Conservation (phyloP, 2,329 filamentous ascomycete genomes). For the Cercospora nicotianae region DNA sequence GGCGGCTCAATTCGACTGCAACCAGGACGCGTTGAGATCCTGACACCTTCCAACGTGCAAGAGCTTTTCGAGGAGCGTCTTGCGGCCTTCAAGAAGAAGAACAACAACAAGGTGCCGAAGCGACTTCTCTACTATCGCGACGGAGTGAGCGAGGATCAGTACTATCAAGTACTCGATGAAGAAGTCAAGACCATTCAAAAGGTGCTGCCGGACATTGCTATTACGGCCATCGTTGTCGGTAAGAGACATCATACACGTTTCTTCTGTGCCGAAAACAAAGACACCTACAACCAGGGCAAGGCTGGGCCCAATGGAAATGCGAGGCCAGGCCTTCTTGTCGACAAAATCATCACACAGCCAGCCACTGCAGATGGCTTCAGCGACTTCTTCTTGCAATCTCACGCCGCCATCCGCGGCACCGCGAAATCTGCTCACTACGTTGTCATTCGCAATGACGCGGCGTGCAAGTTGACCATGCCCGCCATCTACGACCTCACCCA, state of each 20-base stretch:
- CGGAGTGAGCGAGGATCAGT: slow-evolving; percentile 41
- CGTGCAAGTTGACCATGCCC: neutral
- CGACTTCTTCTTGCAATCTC: slow-evolving; percentile 43
- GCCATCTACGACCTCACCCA: slow-evolving; percentile 35
- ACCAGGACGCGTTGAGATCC: slow-evolving; percentile 30
- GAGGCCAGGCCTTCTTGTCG: slow-evolving; percentile 36
- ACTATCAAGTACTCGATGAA: neutral
- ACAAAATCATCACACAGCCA: slow-evolving; percentile 33
- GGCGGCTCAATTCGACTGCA: slow-evolving; percentile 43
- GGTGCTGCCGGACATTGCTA: neutral
- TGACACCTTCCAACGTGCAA: slow-evolving; percentile 28
- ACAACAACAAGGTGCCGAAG: slow-evolving; percentile 37
- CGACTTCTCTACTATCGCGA: slow-evolving; percentile 41
- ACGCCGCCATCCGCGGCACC: slow-evolving; percentile 37
- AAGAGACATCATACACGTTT: slow-evolving; percentile 48
- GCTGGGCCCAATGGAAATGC: slow-evolving; percentile 21
- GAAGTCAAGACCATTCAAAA: slow-evolving; percentile 16
- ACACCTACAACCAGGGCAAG: too few species aligned
- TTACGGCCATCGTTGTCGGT: slow-evolving; percentile 36
- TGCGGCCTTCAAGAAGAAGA: slow-evolving; percentile 17
- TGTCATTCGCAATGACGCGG: slow-evolving; percentile 32
- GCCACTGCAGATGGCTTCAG: slow-evolving; percentile 9
- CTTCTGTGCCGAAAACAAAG: slow-evolving; percentile 30
- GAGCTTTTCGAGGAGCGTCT: slow-evolving; percentile 37
- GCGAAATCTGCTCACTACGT: slow-evolving; percentile 39